Conservation (phyloP, 352 stramenopile genomes). For the Phytophthora citrophthora region DNA sequence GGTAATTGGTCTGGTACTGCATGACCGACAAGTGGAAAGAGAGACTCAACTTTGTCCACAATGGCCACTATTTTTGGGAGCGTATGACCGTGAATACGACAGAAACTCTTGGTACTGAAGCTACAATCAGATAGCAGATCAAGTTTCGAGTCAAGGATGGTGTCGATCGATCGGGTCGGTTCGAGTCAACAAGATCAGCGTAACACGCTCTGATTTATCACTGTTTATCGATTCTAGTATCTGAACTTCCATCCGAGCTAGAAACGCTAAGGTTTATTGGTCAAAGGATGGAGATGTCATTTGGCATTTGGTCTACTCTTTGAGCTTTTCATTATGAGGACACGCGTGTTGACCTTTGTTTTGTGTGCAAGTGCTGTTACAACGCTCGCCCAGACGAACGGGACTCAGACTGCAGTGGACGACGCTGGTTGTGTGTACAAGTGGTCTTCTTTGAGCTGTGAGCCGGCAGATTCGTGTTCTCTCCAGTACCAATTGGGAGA, state of each 20-base stretch:
- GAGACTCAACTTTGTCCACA: not conserved
- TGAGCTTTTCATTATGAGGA: not conserved
- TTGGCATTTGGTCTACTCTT: not conserved
- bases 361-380: not conserved
- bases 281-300: not conserved
- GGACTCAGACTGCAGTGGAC: too few species aligned
- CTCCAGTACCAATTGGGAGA: too few species aligned
- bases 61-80: constrained; percentile 28
- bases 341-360: not conserved
- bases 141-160: constrained; percentile 1
- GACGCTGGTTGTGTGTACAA: too few species aligned
- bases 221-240: too few species aligned
- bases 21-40: constrained; percentile 8
- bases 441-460: too few species aligned
- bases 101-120: too few species aligned
- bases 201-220: not conserved
- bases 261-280: too few species aligned
- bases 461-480: too few species aligned
- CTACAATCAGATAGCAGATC: not conserved
- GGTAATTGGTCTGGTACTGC: constrained; percentile 38
- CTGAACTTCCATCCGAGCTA: too few species aligned
- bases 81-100: too few species aligned
- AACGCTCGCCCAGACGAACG: too few species aligned
- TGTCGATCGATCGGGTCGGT: too few species aligned
- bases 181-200: not conserved